These are phyloP conservation scores for Diddensiella caesifluorescens DNA, from an alignment of 805 yeast species.

Conservation along the genomic window DNA sequence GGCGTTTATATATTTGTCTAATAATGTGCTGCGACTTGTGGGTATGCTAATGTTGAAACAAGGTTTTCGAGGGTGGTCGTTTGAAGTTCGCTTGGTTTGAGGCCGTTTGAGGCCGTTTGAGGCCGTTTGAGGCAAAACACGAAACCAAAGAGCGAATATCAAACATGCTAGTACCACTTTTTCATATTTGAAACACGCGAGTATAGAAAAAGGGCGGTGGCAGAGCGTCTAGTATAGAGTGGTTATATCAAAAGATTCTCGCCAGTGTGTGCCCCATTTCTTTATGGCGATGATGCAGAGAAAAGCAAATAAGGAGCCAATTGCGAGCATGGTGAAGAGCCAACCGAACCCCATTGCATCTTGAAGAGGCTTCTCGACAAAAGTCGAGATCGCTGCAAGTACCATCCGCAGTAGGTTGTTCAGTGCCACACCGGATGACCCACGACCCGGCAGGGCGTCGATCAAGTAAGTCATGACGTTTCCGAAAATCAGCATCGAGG, in stretches of 20 bases:
- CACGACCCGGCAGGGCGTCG: slow-evolving; percentile 79
- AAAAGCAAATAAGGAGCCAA: slow-evolving; percentile 30
- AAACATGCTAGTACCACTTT: too few species aligned
- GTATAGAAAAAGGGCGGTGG: too few species aligned
- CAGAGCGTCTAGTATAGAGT: neutral
- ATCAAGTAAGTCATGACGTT: slow-evolving; percentile 75
- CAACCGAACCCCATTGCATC: slow-evolving; percentile 67
- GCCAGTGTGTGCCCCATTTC: slow-evolving; percentile 36
- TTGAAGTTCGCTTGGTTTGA: too few species aligned
- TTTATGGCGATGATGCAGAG: slow-evolving; percentile 31
- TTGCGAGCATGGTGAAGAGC: slow-evolving; percentile 60
- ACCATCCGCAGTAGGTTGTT: slow-evolving; percentile 70
- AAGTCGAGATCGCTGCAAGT: slow-evolving; percentile 71
- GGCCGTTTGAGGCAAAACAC: too few species aligned
- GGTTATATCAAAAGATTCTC: slow-evolving; percentile 39
- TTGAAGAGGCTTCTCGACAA: slow-evolving; percentile 66
- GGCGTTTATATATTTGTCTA: too few species aligned
- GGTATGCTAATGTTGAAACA: too few species aligned
- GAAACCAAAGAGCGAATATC: too few species aligned
- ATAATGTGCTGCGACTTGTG: too few species aligned
- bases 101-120: too few species aligned
- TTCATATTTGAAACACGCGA: too few species aligned
- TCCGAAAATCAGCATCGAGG: slow-evolving; percentile 79
- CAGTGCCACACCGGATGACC: slow-evolving; percentile 84
- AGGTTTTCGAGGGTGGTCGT: too few species aligned